Conservation (phyloP, 495 filamentous ascomycete species). For the Bacidia rubella region DNA sequence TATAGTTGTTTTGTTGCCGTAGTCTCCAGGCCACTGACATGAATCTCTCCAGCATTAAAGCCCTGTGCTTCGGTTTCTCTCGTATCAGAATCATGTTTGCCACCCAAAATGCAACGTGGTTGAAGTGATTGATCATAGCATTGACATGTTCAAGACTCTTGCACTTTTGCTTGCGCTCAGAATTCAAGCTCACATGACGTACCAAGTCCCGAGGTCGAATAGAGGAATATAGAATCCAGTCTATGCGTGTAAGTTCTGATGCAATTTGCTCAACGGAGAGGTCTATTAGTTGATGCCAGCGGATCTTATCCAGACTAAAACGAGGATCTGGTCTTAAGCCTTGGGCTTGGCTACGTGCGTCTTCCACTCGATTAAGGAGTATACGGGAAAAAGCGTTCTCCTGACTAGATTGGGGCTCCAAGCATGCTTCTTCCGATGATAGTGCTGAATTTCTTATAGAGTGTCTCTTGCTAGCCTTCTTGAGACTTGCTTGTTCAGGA, state of each 20-base stretch:
- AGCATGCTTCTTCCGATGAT: constrained; percentile 29
- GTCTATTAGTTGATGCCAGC: constrained; percentile 76
- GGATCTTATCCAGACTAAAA: constrained; percentile 54
- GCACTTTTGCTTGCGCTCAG: constrained; percentile 52
- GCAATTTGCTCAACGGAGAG: constrained; percentile 70
- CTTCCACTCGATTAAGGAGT: constrained; percentile 49
- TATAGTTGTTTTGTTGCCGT: constrained; percentile 91
- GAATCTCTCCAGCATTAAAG: constrained; percentile 80
- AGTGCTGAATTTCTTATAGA: constrained; percentile 32
- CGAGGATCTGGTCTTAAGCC: constrained; percentile 48
- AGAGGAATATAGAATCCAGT: constrained; percentile 95
- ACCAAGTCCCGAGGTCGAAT: constrained; percentile 90
- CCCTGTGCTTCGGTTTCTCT: constrained; percentile 92
- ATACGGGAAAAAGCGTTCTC: constrained; percentile 35
- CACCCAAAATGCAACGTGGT: constrained; percentile 85
- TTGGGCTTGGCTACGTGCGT: constrained; percentile 59
- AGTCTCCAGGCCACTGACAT: constrained; percentile 76
- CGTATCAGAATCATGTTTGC: constrained; percentile 82
- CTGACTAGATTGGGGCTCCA: constrained; percentile 31
- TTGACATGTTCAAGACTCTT: constrained; percentile 75
- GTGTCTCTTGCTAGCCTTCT: constrained; percentile 24
- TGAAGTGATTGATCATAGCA: constrained; percentile 91
- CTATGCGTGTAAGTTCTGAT: constrained; percentile 82
- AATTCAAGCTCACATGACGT: constrained; percentile 67
- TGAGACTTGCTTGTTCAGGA: constrained; percentile 21